phyloP scores from a whole-genome alignment of 164 flowering plant species.

The Buxus sempervirens region DNA sequence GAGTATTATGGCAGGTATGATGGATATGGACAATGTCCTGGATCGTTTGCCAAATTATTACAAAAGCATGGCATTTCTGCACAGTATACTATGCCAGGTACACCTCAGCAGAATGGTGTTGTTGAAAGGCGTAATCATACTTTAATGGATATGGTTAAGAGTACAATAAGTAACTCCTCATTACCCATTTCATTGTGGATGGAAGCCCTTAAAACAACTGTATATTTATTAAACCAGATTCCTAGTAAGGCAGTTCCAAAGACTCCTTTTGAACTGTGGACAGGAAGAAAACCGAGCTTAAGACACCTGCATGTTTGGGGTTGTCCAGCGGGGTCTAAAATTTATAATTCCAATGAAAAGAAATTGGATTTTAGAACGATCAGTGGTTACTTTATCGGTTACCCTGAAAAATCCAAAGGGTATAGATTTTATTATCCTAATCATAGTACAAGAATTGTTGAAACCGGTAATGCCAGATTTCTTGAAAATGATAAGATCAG shows the following conservation, averaged over 20 bases:
- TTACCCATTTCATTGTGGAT: slow-evolving; percentile 6
- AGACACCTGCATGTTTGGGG: slow-evolving; percentile 11
- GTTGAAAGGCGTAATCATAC: slow-evolving; percentile 10
- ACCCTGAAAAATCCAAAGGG: slow-evolving; percentile 10
- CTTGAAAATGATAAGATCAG: slow-evolving; percentile 7
- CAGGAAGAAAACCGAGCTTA: slow-evolving; percentile 9
- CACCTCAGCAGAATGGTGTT: slow-evolving; percentile 16
- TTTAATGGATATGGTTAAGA: slow-evolving; percentile 15
- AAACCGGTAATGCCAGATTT: slow-evolving; percentile 8
- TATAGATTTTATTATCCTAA: slow-evolving; percentile 17
- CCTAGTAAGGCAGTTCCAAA: slow-evolving; percentile 9
- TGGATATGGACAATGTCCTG: background rate
- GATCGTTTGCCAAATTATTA: slow-evolving; percentile 5
- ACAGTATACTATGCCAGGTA: slow-evolving; percentile 13
- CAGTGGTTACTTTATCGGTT: slow-evolving; percentile 9
- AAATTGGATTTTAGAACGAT: slow-evolving; percentile 9
- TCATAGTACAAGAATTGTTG: slow-evolving; percentile 16
- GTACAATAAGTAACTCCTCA: slow-evolving; percentile 7
- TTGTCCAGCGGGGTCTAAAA: background rate
- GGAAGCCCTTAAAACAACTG: slow-evolving; percentile 2
- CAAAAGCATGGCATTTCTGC: slow-evolving; percentile 2
- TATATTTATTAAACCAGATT: slow-evolving; percentile 1
- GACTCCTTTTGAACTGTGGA: slow-evolving; percentile 16
- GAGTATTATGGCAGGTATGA: slow-evolving; percentile 11
- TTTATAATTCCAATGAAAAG: slow-evolving; percentile 13